phyloP scores from a whole-genome alignment of 495 filamentous ascomycete genomes.

The Penicillium alfredii region DNA sequence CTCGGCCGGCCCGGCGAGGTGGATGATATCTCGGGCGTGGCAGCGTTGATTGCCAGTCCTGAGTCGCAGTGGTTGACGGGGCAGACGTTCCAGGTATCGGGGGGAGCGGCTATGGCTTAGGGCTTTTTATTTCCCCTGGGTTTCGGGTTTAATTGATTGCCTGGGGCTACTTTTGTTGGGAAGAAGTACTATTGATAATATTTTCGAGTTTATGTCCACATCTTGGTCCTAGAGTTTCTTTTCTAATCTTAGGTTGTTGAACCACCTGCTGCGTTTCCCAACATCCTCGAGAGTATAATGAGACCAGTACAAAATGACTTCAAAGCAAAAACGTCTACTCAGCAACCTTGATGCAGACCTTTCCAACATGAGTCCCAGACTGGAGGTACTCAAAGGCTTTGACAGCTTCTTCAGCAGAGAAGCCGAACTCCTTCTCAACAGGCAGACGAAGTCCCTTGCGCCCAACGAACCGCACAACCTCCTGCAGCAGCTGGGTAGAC shows the following conservation, averaged over 20 bases:
- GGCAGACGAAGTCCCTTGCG: no score
- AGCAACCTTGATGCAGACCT: slow-evolving; percentile 13
- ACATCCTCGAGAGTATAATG: no score
- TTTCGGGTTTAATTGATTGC: no score
- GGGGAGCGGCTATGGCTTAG: slow-evolving; percentile 29
- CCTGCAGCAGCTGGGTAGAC: slow-evolving; percentile 45
- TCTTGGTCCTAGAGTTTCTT: no score
- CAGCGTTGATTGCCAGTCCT: slow-evolving; percentile 45
- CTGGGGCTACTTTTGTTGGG: no score
- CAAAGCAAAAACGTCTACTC: no score
- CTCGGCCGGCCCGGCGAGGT: slow-evolving; percentile 46
- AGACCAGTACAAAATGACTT: no score
- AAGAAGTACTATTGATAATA: no score
- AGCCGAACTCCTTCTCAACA: slow-evolving; percentile 13
- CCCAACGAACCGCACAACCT: no score
- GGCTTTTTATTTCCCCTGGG: neutral
- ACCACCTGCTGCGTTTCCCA: no score
- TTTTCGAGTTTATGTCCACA: no score
- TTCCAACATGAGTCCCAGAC: slow-evolving; percentile 11
- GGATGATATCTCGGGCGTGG: slow-evolving; percentile 49
- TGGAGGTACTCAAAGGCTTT: slow-evolving; percentile 7
- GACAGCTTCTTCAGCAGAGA: slow-evolving; percentile 10
- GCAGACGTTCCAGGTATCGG: slow-evolving; percentile 49
- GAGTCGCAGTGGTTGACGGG: slow-evolving; percentile 47
- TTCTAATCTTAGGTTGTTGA: no score